phyloP scores from a whole-genome alignment of 1,284 basidiomycete genomes.

The Peniophora sp. region DNA sequence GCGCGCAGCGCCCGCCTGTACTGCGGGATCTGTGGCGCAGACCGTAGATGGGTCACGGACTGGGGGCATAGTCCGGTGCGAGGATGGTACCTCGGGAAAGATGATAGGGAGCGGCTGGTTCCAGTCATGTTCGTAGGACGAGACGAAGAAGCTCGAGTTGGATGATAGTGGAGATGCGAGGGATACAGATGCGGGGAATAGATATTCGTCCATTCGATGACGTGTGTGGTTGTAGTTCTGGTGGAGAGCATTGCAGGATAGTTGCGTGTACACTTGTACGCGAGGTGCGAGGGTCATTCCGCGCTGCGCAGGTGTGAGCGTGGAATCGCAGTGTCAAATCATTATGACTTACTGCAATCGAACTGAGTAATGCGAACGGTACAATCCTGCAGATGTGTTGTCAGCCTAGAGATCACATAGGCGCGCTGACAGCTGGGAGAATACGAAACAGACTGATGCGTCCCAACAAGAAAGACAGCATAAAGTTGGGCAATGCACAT shows the following conservation, averaged over 20 bases:
- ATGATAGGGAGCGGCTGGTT: conserved; percentile 18
- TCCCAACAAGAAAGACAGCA: background rate
- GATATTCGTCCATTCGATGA: conserved; percentile 13
- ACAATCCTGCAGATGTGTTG: conserved; percentile 46
- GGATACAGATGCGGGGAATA: conserved; percentile 16
- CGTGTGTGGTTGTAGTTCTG: conserved; percentile 34
- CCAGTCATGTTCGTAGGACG: conserved; percentile 11
- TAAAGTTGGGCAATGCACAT: no score
- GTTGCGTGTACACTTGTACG: conserved; percentile 70
- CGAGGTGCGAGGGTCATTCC: conserved; percentile 74
- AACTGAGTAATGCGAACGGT: conserved; percentile 60
- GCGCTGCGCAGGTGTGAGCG: conserved; percentile 34
- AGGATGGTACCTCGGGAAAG: background rate
- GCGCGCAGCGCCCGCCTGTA: conserved; percentile 59
- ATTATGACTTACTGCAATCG: conserved; percentile 40
- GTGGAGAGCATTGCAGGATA: conserved; percentile 57
- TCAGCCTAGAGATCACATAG: conserved; percentile 6
- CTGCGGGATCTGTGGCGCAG: conserved; percentile 55
- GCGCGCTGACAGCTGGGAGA: conserved; percentile 6
- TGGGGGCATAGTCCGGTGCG: background rate
- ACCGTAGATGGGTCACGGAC: background rate
- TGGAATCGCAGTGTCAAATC: conserved; percentile 24
- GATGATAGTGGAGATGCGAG: background rate
- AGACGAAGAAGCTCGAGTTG: background rate
- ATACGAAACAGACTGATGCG: background rate